Conservation (phyloP, 208 protist species). For the Leishmania turanica region DNA sequence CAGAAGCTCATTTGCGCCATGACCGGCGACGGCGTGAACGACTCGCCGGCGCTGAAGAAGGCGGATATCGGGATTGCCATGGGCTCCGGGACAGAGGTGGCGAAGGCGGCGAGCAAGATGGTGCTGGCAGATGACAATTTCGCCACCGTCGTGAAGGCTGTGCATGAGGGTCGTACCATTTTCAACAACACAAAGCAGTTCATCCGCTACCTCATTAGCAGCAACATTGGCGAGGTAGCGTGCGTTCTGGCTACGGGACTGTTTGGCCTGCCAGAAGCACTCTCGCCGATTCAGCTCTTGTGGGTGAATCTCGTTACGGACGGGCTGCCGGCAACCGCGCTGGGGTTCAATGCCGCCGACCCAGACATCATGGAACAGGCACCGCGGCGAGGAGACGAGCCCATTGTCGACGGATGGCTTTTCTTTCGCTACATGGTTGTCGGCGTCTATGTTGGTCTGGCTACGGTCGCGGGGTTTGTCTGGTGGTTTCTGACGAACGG, state of each 20-base stretch:
- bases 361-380: constrained; percentile 91
- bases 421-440: constrained; percentile 88
- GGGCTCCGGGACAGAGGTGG: constrained; percentile 98
- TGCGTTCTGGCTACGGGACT: constrained; percentile 85
- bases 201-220: constrained; percentile 98
- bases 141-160: constrained; percentile 96
- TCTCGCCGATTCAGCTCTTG: constrained; percentile 97
- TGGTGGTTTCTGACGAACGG: constrained; percentile 88
- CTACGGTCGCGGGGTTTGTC: constrained; percentile 81
- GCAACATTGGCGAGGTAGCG: constrained; percentile 97
- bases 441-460: constrained; percentile 82
- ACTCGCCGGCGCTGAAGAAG: constrained; percentile 97
- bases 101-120: constrained; percentile 97
- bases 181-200: constrained; percentile 98
- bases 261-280: constrained; percentile 92
- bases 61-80: constrained; percentile 99
- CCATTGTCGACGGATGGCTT: constrained; percentile 88
- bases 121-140: constrained; percentile 97
- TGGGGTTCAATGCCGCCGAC: constrained; percentile 93
- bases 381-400: constrained; percentile 82
- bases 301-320: constrained; percentile 99
- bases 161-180: constrained; percentile 96
- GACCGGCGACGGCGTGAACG: constrained; percentile 94
- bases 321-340: constrained; percentile 96
- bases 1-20: constrained; percentile 87